Evolutionary conservation across 179 eudicot species (phyloP).

Genomic region (Monotropa hypopitys): DNA sequence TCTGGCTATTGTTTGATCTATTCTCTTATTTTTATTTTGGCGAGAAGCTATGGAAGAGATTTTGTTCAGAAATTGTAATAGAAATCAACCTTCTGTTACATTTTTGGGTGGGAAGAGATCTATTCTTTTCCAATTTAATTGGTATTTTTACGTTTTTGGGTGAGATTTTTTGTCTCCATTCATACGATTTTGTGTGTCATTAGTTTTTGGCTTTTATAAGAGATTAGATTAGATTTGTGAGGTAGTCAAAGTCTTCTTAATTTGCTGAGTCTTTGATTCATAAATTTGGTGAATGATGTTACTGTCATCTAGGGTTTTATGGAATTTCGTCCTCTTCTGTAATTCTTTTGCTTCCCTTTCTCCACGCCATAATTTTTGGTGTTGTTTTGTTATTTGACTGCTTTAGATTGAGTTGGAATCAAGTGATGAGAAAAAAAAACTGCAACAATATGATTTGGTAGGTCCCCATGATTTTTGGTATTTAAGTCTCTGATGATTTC

Average conservation of each 20-base stretch:
- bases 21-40: conserved; percentile 4
- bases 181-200: not conserved
- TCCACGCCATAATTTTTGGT: not conserved
- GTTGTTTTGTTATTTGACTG: not conserved
- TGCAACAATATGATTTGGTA: conserved; percentile 62
- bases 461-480: conserved; percentile 50
- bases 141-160: too few species aligned
- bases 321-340: not conserved
- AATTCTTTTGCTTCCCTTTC: not conserved
- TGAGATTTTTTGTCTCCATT: not conserved
- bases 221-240: not conserved
- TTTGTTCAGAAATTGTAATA: conserved; percentile 56
- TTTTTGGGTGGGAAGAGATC: too few species aligned
- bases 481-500: conserved; percentile 90
- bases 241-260: not conserved
- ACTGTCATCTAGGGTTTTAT: not conserved
- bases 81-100: conserved; percentile 68
- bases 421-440: conserved; percentile 47
- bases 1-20: conserved; percentile 5
- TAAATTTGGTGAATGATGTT: not conserved
- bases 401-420: conserved; percentile 14
- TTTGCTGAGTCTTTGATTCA: not conserved
- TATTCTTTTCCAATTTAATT: too few species aligned
- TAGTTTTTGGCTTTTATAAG: not conserved
- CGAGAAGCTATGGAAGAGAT: conserved; percentile 79